Evolutionary conservation across 768 basidiomycete genomes (phyloP).

Genomic region (Glaciozyma antarctica): DNA sequence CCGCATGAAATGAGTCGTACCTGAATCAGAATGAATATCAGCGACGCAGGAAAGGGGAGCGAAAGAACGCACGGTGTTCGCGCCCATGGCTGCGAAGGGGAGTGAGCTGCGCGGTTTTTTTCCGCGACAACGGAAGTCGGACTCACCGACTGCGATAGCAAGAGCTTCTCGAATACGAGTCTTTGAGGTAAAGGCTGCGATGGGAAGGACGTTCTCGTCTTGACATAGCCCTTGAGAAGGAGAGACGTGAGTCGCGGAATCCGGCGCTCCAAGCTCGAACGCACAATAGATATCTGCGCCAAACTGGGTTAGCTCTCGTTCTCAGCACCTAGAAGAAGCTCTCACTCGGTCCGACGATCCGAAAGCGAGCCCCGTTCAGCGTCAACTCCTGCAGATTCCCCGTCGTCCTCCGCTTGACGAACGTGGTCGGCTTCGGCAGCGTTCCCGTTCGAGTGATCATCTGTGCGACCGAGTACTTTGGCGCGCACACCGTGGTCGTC

Average conservation of each 20-base stretch:
- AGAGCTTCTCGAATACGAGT: slow-evolving; percentile 25
- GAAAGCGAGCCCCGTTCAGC: not conserved
- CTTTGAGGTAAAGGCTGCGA: slow-evolving; percentile 16
- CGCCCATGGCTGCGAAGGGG: slow-evolving; percentile 32
- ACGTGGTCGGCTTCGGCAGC: too few species aligned
- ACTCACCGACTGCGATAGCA: slow-evolving; percentile 20
- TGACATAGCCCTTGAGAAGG: slow-evolving; percentile 31
- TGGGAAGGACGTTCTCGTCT: slow-evolving; percentile 7
- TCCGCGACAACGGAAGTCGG: not conserved
- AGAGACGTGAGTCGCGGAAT: not conserved
- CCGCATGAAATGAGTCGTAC: slow-evolving; percentile 26
- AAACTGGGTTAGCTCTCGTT: not conserved
- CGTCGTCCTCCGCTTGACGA: too few species aligned
- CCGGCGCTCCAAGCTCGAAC: not conserved
- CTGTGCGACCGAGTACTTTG: too few species aligned
- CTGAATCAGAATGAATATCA: not conserved
- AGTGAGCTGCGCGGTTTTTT: slow-evolving; percentile 26
- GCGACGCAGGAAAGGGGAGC: not conserved
- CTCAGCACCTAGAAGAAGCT: not conserved
- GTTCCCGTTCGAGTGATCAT: too few species aligned
- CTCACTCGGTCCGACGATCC: slow-evolving; percentile 25
- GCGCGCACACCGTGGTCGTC: too few species aligned
- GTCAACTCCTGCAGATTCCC: not conserved
- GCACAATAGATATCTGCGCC: not conserved
- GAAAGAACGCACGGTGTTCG: slow-evolving; percentile 32